Evolutionary conservation across 2,329 filamentous ascomycete species (phyloP).

Genomic region (Fusarium heterosporum): DNA sequence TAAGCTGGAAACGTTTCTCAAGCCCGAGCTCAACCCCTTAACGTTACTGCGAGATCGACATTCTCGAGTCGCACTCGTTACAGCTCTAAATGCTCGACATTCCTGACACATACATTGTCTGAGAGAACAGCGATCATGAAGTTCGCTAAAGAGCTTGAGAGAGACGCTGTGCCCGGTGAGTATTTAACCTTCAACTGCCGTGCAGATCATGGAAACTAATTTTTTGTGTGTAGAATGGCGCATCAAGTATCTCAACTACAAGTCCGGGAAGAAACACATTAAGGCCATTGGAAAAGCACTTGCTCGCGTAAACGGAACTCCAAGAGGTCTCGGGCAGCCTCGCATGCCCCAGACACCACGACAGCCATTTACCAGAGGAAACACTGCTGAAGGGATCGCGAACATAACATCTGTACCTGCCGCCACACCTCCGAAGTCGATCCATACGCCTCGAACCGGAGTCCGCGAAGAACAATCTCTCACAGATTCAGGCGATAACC

Average conservation of each 20-base stretch:
- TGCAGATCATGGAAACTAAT: constrained; percentile 12
- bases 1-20: background rate
- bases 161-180: constrained; percentile 84
- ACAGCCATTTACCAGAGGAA: constrained; percentile 22
- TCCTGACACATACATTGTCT: constrained; percentile 16
- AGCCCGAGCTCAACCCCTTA: background rate
- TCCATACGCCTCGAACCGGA: constrained; percentile 34
- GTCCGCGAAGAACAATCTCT: constrained; percentile 56
- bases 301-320: constrained; percentile 68
- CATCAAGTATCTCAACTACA: constrained; percentile 94
- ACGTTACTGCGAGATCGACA: background rate
- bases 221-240: constrained; percentile 76
- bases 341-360: constrained; percentile 42
- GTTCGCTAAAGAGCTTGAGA: constrained; percentile 82
- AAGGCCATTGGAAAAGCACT: constrained; percentile 84
- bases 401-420: constrained; percentile 26
- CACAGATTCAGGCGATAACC: constrained; percentile 53
- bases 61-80: constrained; percentile 2
- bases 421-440: constrained; percentile 27
- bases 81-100: constrained; percentile 32
- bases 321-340: constrained; percentile 53
- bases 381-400: constrained; percentile 14
- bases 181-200: constrained; percentile 14
- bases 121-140: constrained; percentile 61
- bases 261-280: constrained; percentile 92